Percentiles rank a stretch among this genome's conserved stretches.
Conservation (phyloP, 78 protist genomes). For the Mantamonas sphyraenae region DNA sequence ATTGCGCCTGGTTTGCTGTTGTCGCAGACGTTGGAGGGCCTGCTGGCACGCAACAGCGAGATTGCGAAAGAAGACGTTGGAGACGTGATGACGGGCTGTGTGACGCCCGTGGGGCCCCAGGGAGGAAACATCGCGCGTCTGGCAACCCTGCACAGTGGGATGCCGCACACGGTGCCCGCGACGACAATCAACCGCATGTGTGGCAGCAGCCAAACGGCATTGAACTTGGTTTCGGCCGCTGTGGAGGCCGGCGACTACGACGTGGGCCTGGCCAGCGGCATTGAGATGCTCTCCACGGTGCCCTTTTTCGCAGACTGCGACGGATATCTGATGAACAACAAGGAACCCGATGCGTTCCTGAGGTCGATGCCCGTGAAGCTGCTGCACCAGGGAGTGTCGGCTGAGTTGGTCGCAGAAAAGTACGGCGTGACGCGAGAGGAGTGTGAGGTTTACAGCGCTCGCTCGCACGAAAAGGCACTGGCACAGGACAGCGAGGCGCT, state of each 20-base stretch:
- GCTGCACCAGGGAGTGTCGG: conserved; percentile 38
- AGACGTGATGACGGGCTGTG: conserved; percentile 62
- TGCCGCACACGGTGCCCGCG: conserved; percentile 55
- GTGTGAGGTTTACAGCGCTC: conserved; percentile 50
- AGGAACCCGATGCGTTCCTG: conserved; percentile 6
- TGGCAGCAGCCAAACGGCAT: conserved; percentile 65
- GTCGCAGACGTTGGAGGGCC: too few species aligned
- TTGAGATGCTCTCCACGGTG: conserved; percentile 65
- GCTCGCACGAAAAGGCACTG: conserved; percentile 42
- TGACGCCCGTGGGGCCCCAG: conserved; percentile 57
- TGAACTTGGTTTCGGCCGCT: conserved; percentile 71
- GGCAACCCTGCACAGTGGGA: conserved; percentile 51
- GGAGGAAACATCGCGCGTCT: conserved; percentile 66
- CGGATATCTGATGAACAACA: conserved; percentile 31
- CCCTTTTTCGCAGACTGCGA: conserved; percentile 65
- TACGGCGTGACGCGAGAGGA: conserved; percentile 57
- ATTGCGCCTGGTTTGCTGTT: too few species aligned
- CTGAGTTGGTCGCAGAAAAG: conserved; percentile 67
- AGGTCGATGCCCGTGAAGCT: neutral
- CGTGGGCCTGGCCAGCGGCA: conserved; percentile 60
- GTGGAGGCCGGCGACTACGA: conserved; percentile 48
- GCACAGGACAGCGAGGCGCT: conserved; percentile 20
- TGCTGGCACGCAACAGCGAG: too few species aligned
- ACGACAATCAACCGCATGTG: conserved; percentile 74
- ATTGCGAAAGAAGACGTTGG: conserved; percentile 46